Conservation (phyloP, 2,329 filamentous ascomycete genomes). For the Elsinoe fawcettii region DNA sequence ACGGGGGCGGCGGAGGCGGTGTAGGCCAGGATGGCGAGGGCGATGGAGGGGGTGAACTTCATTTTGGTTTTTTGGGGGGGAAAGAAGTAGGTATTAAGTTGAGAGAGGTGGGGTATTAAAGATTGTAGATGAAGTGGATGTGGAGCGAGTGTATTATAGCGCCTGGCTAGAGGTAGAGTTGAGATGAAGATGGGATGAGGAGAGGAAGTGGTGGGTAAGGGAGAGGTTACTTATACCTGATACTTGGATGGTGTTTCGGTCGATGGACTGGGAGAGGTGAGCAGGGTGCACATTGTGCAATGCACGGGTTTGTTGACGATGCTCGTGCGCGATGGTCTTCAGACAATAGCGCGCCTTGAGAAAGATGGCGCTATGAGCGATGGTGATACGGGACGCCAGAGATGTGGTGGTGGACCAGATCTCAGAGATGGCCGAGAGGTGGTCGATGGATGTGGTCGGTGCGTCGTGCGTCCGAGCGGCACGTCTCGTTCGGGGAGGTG, state of each 20-base stretch:
- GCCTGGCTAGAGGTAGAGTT: neutral
- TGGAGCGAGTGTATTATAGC: slow-evolving; percentile 1
- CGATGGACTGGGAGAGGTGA: neutral
- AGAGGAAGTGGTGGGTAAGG: neutral
- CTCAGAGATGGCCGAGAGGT: neutral
- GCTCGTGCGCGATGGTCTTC: neutral
- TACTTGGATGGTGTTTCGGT: neutral
- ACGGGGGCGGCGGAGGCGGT: slow-evolving; percentile 5
- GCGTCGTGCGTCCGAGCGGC: neutral
- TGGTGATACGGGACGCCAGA: neutral
- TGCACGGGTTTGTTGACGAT: neutral
- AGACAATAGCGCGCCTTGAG: neutral
- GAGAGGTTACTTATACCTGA: slow-evolving; percentile 1
- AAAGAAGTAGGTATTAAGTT: neutral
- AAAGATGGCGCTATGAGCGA: neutral
- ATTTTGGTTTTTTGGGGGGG: neutral
- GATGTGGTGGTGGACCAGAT: neutral
- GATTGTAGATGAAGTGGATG: neutral
- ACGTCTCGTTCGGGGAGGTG: neutral
- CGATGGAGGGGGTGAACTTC: slow-evolving; percentile 3
- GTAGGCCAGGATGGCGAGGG: slow-evolving; percentile 9
- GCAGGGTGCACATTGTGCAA: neutral
- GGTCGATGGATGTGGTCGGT: slow-evolving; percentile 10
- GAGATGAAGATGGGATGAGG: neutral
- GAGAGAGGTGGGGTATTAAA: neutral